Evolutionary conservation across 2,329 filamentous ascomycete genomes (phyloP).

Genomic region (Bipolaris sorokiniana): DNA sequence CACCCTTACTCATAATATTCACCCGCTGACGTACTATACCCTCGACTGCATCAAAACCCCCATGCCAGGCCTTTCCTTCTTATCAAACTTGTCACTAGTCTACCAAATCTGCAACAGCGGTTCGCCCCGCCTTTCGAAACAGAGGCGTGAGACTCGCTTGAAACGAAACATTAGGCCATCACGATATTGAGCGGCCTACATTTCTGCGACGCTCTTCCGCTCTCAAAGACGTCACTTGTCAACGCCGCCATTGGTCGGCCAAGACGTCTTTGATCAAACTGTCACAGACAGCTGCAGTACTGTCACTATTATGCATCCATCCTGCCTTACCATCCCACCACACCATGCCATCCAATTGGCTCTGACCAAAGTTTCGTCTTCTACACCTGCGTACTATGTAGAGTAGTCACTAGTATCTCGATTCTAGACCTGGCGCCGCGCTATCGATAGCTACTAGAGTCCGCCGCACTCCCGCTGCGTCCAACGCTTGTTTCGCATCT

Average conservation of each 20-base stretch:
- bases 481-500: too few relatives aligned
- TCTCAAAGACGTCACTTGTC: neutral
- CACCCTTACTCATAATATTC: neutral
- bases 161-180: slow-evolving; percentile 24
- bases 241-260: neutral
- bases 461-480: too few relatives aligned
- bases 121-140: slow-evolving; percentile 26
- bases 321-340: neutral
- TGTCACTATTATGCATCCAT: neutral
- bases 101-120: slow-evolving; percentile 20
- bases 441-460: too few relatives aligned
- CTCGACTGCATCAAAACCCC: slow-evolving; percentile 17
- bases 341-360: too few relatives aligned
- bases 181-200: too few relatives aligned
- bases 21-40: slow-evolving; percentile 3
- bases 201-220: neutral
- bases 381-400: too few relatives aligned
- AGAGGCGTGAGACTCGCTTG: slow-evolving; percentile 11
- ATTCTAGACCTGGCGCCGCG: too few relatives aligned
- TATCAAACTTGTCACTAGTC: slow-evolving; percentile 23
- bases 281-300: neutral
- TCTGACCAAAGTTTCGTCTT: too few relatives aligned
- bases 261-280: neutral
- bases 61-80: slow-evolving; percentile 24
- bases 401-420: too few relatives aligned